A percentile compares a stretch with the other conserved stretches of the same genome.
Conservation (phyloP, 1,284 basidiomycete species). For the Tilletia setariae region DNA sequence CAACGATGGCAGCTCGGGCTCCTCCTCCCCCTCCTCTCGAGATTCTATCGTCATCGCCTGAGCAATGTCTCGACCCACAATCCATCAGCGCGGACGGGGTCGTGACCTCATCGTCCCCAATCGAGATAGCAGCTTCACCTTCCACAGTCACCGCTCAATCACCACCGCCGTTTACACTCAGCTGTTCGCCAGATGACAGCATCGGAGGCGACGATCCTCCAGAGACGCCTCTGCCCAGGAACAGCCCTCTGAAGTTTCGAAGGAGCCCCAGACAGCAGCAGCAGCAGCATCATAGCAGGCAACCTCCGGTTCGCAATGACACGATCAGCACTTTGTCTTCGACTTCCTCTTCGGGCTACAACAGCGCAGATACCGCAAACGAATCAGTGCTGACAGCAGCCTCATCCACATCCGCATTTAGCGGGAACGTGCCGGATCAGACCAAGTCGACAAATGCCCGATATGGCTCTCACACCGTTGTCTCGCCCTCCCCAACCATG, state of each 20-base stretch:
- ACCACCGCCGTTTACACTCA: background rate
- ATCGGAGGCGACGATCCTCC: background rate
- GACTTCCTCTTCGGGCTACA: background rate
- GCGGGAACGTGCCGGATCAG: background rate
- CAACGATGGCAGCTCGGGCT: too few relatives aligned
- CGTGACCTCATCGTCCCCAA: background rate
- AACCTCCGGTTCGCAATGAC: background rate
- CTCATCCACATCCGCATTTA: background rate
- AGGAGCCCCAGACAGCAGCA: background rate
- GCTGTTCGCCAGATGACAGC: constrained; percentile 2
- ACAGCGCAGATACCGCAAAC: background rate
- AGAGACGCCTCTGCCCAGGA: background rate
- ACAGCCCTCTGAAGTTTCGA: background rate
- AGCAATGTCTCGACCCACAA: background rate
- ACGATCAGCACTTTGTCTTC: background rate
- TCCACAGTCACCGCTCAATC: background rate
- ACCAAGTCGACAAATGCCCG: too few relatives aligned
- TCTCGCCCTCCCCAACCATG: too few relatives aligned
- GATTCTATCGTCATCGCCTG: constrained; percentile 1
- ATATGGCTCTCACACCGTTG: too few relatives aligned
- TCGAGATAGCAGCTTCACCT: constrained; percentile 4
- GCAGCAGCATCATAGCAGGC: background rate
- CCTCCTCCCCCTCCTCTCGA: background rate
- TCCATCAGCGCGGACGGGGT: too few relatives aligned
- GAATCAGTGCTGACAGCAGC: background rate